Evolutionary conservation across 2,329 filamentous ascomycete species (phyloP).

Genomic region (Orbilia oligospora): DNA sequence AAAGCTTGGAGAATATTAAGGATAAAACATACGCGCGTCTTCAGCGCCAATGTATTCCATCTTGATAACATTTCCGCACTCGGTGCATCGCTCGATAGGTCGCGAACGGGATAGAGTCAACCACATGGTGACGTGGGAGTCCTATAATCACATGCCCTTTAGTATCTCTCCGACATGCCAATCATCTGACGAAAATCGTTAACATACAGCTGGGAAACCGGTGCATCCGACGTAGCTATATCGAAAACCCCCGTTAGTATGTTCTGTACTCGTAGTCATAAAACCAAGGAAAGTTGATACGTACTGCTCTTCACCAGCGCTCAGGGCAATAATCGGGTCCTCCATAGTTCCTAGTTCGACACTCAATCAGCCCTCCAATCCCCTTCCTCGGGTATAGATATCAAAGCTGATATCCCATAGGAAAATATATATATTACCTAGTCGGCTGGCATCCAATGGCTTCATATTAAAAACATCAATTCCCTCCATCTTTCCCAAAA

Average conservation of each 20-base stretch:
- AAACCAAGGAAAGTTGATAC: slow-evolving; percentile 66
- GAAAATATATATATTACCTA: slow-evolving; percentile 72
- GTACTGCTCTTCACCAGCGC: slow-evolving; percentile 95
- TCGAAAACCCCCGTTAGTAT: not conserved
- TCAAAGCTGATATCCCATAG: not conserved
- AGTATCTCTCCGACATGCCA: not conserved
- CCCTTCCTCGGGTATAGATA: not conserved
- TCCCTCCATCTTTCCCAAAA: slow-evolving; percentile 99
- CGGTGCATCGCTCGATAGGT: slow-evolving; percentile 92
- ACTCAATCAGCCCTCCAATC: not conserved
- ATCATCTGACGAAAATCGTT: slow-evolving; percentile 9
- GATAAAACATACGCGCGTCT: slow-evolving; percentile 75
- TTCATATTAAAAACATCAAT: slow-evolving; percentile 98
- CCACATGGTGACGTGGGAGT: slow-evolving; percentile 93
- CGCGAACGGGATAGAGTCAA: slow-evolving; percentile 89
- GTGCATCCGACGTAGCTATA: slow-evolving; percentile 79
- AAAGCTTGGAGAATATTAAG: not conserved
- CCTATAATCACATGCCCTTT: slow-evolving; percentile 66
- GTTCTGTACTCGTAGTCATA: not conserved
- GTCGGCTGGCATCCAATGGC: slow-evolving; percentile 90
- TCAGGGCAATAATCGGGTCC: slow-evolving; percentile 90
- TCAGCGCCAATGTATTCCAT: slow-evolving; percentile 94
- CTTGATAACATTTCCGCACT: slow-evolving; percentile 97
- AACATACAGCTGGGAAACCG: slow-evolving; percentile 78
- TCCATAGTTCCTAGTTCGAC: slow-evolving; percentile 80